Evolutionary conservation across 345 rosid genomes (phyloP).

Genomic region (Syzygium grande): DNA sequence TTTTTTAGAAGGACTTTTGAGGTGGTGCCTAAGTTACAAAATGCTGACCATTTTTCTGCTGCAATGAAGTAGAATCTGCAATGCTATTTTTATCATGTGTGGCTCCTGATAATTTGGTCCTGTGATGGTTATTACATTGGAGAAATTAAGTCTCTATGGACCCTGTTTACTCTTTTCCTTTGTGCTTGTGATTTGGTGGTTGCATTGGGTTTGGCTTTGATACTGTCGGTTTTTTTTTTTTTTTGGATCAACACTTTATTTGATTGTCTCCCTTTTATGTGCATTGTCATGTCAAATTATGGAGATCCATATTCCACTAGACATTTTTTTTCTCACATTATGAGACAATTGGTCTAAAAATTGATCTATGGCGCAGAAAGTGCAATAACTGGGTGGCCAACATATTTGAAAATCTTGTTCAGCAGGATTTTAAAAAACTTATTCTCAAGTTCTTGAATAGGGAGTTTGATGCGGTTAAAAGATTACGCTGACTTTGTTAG

Average conservation of each 20-base stretch:
- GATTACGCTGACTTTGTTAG: background rate
- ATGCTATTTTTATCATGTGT: background rate
- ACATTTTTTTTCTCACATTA: background rate
- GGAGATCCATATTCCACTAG: background rate
- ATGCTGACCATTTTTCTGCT: background rate
- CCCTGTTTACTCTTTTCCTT: background rate
- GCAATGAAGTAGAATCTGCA: background rate
- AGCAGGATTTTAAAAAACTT: background rate
- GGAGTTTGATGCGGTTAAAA: background rate
- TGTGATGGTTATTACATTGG: background rate
- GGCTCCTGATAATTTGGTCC: background rate
- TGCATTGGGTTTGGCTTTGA: background rate
- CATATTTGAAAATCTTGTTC: background rate
- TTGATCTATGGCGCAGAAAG: background rate
- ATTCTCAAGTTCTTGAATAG: background rate
- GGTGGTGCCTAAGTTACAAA: slow-evolving; percentile 27
- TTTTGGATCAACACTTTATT: background rate
- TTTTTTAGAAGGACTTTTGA: slow-evolving; percentile 75
- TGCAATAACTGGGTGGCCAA: background rate
- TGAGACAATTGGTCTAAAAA: background rate
- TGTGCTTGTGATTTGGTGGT: background rate
- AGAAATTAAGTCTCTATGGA: background rate
- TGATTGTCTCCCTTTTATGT: background rate
- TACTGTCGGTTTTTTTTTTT: background rate
- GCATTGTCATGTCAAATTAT: background rate